Conservation (phyloP, 768 basidiomycete species). For the Tylopilus vinaceipallidus region DNA sequence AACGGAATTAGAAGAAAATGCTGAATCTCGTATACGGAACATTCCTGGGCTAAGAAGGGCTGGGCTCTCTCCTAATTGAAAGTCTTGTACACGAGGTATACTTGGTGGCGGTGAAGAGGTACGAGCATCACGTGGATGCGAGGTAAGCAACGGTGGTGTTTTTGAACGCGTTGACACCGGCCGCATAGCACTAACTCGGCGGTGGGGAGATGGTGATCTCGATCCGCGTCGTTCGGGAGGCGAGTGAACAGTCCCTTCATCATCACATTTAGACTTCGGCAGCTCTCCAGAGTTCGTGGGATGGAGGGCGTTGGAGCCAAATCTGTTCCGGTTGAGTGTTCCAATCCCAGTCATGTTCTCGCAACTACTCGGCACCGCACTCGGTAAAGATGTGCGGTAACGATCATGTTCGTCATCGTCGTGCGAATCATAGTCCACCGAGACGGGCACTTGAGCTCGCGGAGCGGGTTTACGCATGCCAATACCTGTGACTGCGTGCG, state of each 20-base stretch:
- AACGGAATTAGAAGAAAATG: constrained; percentile 48
- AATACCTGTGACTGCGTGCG: constrained; percentile 32
- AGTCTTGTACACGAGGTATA: constrained; percentile 22
- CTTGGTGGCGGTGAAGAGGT: constrained; percentile 20
- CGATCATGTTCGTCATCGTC: constrained; percentile 33
- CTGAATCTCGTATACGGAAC: constrained; percentile 61
- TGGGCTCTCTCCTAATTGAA: constrained; percentile 25
- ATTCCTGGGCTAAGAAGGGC: constrained; percentile 53
- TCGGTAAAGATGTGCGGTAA: constrained; percentile 48
- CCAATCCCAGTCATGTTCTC: constrained; percentile 73
- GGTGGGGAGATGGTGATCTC: constrained; percentile 27
- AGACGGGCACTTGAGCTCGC: constrained; percentile 59
- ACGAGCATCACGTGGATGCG: constrained; percentile 29
- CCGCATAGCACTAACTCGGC: constrained; percentile 27
- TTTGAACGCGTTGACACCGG: constrained; percentile 39
- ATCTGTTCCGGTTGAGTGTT: constrained; percentile 29
- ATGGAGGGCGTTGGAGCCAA: constrained; percentile 21
- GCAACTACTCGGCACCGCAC: constrained; percentile 47
- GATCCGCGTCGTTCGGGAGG: constrained; percentile 21
- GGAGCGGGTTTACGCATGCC: constrained; percentile 63
- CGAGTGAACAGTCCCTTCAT: constrained; percentile 16
- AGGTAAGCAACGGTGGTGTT: constrained; percentile 38
- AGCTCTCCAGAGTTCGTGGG: constrained; percentile 9
- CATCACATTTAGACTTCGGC: constrained; percentile 11
- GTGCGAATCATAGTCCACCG: constrained; percentile 44